phyloP scores from a whole-genome alignment of 179 eudicot genomes.

The Pouteria campechiana region DNA sequence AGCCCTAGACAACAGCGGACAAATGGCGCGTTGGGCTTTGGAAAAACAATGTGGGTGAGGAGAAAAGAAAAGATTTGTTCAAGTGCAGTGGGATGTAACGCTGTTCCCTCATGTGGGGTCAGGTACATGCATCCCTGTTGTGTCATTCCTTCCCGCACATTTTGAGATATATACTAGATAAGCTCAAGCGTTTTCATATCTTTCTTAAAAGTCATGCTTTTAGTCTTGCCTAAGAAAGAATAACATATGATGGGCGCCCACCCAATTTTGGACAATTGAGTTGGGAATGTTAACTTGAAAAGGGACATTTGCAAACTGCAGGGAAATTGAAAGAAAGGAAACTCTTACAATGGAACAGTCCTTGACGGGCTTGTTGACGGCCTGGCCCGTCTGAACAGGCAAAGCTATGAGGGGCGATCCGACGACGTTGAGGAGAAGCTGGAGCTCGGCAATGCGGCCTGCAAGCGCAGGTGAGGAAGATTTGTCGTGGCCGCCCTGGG shows the following conservation, averaged over 20 bases:
- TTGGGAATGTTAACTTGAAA: no score
- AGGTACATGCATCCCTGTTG: no score
- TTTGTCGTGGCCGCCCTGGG: conserved; percentile 19
- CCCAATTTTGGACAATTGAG: no score
- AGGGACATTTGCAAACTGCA: neutral
- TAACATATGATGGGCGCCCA: no score
- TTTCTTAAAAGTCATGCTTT: neutral
- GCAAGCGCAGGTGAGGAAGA: neutral
- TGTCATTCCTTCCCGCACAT: no score
- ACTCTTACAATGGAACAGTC: conserved; percentile 38
- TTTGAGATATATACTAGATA: no score
- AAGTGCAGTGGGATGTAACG: no score
- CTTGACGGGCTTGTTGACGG: conserved; percentile 16
- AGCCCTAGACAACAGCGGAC: no score
- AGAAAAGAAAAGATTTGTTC: no score
- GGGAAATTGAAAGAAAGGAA: neutral
- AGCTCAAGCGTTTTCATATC: neutral
- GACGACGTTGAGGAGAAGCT: conserved; percentile 31
- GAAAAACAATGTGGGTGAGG: no score
- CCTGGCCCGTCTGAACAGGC: conserved; percentile 18
- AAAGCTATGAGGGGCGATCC: conserved; percentile 39
- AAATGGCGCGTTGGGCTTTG: no score
- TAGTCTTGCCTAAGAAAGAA: neutral
- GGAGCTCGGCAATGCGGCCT: conserved; percentile 18
- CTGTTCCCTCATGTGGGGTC: no score